These are phyloP conservation scores for Populus alba DNA, from an alignment of 345 rosid genomes.

Conservation along the genomic window DNA sequence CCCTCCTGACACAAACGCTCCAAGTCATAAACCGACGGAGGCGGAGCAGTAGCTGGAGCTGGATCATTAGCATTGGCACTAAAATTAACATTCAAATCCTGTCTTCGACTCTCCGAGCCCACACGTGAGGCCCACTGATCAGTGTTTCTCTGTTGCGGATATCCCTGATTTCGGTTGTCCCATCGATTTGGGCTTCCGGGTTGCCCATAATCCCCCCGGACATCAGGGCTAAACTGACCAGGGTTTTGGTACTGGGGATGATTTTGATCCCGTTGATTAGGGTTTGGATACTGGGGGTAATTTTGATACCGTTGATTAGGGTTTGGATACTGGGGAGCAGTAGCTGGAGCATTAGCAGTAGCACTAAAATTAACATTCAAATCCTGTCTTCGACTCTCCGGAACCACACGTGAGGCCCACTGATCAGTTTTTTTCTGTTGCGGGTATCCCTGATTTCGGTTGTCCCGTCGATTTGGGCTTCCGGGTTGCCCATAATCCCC, in stretches of 20 bases:
- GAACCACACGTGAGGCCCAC: conserved; percentile 8
- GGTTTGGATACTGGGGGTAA: neutral
- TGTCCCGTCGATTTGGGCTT: conserved; percentile 38
- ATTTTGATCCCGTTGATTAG: conserved; percentile 7
- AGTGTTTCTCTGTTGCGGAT: conserved; percentile 27
- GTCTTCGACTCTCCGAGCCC: neutral
- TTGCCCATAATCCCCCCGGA: conserved; percentile 19
- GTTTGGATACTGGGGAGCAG: neutral
- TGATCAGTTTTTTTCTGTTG: conserved; percentile 28
- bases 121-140: conserved; percentile 20
- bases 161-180: conserved; percentile 37
- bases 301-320: neutral
- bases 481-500: conserved; percentile 26
- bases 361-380: conserved; percentile 12
- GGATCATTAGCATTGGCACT: neutral
- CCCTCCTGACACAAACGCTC: conserved; percentile 44
- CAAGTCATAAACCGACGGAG: conserved; percentile 40
- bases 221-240: conserved; percentile 14
- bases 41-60: neutral
- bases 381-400: neutral
- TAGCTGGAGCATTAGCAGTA: neutral
- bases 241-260: conserved; percentile 25
- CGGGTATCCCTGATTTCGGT: conserved; percentile 34
- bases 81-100: conserved; percentile 7
- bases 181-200: conserved; percentile 36